These are phyloP conservation scores for Selenicereus undatus DNA, from an alignment of 148 eudicot genomes.

Conservation along the genomic window DNA sequence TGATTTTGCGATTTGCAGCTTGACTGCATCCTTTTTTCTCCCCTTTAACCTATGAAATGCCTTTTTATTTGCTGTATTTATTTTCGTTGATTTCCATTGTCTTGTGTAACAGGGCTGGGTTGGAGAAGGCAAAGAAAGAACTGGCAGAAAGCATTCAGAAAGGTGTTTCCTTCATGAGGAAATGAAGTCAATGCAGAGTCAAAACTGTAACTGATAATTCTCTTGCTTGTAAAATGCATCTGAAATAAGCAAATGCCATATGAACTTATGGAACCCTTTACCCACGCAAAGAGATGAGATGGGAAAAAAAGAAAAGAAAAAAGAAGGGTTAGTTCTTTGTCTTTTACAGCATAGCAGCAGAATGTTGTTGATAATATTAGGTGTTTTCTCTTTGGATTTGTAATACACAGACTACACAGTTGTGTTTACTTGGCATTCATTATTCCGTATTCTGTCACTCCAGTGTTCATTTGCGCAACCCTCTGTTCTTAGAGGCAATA, in stretches of 20 bases:
- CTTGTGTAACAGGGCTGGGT: conserved; percentile 48
- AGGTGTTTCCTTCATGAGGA: conserved; percentile 67
- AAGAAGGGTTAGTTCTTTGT: background rate
- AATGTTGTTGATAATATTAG: background rate
- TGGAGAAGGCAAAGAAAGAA: conserved; percentile 95
- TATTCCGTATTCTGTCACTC: background rate
- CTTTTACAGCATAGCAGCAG: background rate
- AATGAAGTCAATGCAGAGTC: conserved; percentile 30
- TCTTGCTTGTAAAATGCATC: conserved; percentile 21
- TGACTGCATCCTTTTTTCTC: background rate
- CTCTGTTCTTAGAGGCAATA: too few relatives aligned
- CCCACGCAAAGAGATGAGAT: background rate
- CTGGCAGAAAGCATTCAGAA: conserved; percentile 80
- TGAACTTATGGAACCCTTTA: background rate
- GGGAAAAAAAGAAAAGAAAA: background rate
- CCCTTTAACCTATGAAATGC: background rate
- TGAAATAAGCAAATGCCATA: conserved; percentile 11
- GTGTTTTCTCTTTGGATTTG: background rate
- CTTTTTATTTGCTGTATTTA: background rate
- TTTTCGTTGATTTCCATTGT: background rate
- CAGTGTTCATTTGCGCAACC: background rate
- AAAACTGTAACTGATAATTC: background rate
- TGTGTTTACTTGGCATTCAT: background rate
- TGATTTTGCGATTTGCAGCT: background rate
- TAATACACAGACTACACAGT: background rate